Evolutionary conservation across 2,329 filamentous ascomycete genomes (phyloP).

Genomic region (Colletotrichum sp.): DNA sequence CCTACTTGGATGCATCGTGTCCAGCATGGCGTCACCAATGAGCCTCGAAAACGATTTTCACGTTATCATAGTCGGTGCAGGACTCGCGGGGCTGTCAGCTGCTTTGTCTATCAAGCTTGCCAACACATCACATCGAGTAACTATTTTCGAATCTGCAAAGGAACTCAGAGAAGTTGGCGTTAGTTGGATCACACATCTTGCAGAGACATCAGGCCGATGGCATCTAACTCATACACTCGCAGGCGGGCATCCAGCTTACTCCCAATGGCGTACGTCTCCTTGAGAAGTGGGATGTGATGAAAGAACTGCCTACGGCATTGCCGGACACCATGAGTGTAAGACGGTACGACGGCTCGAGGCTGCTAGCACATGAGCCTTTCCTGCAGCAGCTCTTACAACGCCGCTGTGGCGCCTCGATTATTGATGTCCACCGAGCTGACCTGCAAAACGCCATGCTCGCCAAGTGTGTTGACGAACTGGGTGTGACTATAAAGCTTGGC

Average conservation of each 20-base stretch:
- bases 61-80: not conserved
- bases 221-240: not conserved
- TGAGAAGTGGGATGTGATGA: not conserved
- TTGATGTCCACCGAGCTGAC: slow-evolving; percentile 53
- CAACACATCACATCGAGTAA: not conserved
- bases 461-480: slow-evolving; percentile 46
- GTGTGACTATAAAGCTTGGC: slow-evolving; percentile 30
- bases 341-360: slow-evolving; percentile 6
- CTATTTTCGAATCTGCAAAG: slow-evolving; percentile 11
- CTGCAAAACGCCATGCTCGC: slow-evolving; percentile 46
- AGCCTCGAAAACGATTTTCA: not conserved
- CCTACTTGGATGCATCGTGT: not conserved
- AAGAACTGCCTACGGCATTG: not conserved
- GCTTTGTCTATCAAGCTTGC: not conserved
- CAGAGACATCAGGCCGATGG: not conserved
- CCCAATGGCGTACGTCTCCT: slow-evolving; percentile 8
- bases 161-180: slow-evolving; percentile 14
- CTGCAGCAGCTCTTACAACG: not conserved
- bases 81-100: not conserved
- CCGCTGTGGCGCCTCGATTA: slow-evolving; percentile 36
- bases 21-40: not conserved
- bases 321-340: slow-evolving; percentile 9
- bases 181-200: not conserved
- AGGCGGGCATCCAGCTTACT: slow-evolving; percentile 13
- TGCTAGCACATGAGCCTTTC: not conserved